Base-by-base conservation (phyloP, 1,284 basidiomycete species). In the Cryptococcus sp. region DNA sequence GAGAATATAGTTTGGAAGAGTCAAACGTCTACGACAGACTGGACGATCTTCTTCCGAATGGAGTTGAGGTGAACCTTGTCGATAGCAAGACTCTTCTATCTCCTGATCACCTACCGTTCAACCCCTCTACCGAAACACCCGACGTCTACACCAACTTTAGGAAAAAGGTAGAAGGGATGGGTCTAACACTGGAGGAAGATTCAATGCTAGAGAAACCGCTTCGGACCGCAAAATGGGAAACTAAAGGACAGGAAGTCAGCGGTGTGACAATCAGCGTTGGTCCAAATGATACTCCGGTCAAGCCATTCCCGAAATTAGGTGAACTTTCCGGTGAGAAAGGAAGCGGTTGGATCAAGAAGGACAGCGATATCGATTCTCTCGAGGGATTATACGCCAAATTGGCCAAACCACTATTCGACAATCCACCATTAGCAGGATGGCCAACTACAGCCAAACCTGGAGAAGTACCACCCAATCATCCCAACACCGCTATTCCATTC, bases 91-190 rank as follows among this genome's bases (percentile, higher is more conserved):
- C 74, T 11, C 62, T 76, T 50, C 64, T 79, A 11, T 77, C 79
- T 49, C 68, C 72, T 3, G 61, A 68, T 10, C 77, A 80, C 42
- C 68, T 81, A 14, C 80, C 80, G 0, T 81, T 81, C 64, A 49
- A 73, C 3, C 55, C 65, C n/a, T 30, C 61, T 34, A 62, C 56
- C 5, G 58, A 78, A 30, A 79, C 76, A 4, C 80, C 80, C 3
- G 79, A 81, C 59, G 77, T 81, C 38, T 82, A 80, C 53, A 81
- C 80, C 0, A 71, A 71, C 3, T 82, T 81, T 66, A 65, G 80
- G 15, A 80, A 80, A 58, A 68, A 70, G 41, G 76, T 80, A 36
- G 80, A 82, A 57, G 74, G 67, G 3, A 62, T 79, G 6, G 78
- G 75, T 0, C 52, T 74, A 5, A 62, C 66, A 8, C 71, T 80